Evolutionary conservation across 345 rosid genomes (phyloP).

Genomic region (Pistacia integerrima): DNA sequence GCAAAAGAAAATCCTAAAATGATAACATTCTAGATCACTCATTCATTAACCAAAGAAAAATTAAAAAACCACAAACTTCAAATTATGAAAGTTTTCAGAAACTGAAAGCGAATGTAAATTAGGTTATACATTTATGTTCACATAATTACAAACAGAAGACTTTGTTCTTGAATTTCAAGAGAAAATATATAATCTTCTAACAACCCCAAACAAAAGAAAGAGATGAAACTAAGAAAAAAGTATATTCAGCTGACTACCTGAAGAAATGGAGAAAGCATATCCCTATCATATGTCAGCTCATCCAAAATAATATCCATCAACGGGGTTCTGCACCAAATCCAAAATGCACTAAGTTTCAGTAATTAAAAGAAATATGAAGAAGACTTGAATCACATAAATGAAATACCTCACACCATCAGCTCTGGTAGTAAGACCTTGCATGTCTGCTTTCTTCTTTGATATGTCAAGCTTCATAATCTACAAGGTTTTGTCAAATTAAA

Average conservation of each 20-base stretch:
- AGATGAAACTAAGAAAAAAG: conserved; percentile 1
- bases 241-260: conserved; percentile 44
- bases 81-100: neutral
- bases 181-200: neutral
- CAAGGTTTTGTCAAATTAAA: conserved; percentile 18
- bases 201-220: neutral
- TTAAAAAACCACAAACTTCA: conserved; percentile 8
- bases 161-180: neutral
- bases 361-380: neutral
- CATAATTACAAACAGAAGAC: conserved; percentile 1
- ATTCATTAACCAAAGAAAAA: neutral
- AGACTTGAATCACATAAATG: conserved; percentile 9
- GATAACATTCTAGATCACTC: neutral
- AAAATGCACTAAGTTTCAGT: no score
- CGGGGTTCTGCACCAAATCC: conserved; percentile 63
- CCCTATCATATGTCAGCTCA: conserved; percentile 61
- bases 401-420: conserved; percentile 79
- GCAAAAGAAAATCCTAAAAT: neutral
- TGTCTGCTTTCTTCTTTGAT: conserved; percentile 68
- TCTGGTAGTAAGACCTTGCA: conserved; percentile 56
- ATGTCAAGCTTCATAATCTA: conserved; percentile 86
- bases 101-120: neutral
- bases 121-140: neutral
- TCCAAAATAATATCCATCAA: conserved; percentile 70
- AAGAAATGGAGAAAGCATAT: conserved; percentile 58